Base-by-base conservation (phyloP, 2,329 filamentous ascomycete genomes). In the Apiospora saccharicola region DNA sequence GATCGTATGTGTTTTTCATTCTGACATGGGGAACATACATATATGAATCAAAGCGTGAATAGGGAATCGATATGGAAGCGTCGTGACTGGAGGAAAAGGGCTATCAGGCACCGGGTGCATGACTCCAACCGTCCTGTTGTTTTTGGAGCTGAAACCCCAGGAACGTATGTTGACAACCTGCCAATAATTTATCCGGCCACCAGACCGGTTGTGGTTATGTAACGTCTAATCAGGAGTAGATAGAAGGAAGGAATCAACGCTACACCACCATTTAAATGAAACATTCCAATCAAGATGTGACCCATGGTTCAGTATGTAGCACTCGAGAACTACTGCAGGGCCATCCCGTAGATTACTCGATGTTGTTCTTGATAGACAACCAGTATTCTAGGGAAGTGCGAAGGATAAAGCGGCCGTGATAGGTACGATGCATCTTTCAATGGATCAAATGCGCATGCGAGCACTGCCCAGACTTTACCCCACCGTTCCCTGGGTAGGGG, bases 131-230 rank as follows among this genome's bases (percentile, higher is more conserved):
- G 6, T 37, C 37, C 34, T 64, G 30, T n/a, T 14, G 14, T 64
- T 2, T 41, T 41, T 64, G 0, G 19, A 64, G 57, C 57, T 64
- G 57, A 64, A 41, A 64, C 34, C 30, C 30, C 16, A 13, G 10
- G 4, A 64, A 41, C 57, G 19, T 24, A 64, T n/a, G 57, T 41
- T 64, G 57, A n/a, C 57, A 64, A n/a, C 16, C 57, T 41, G 34
- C 34, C 57, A n/a, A 41, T 12, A 64, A 41, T 64, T 64, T 64
- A 64, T 64, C 57, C 57, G 30, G 34, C 57, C 57, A 64, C 34
- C 30, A n/a, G 34, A 41, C 34, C 0, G 34, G 16, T 61, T 61
- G 10, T 19, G 26, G 26, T 61, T 61, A 61, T 61, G 53, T 61
- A 61, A 61, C 16, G 53, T 10, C 53, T n/a, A 37, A 61, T 37